Conservation (phyloP, 805 yeast species). For the Wickerhamia fluorescens region DNA sequence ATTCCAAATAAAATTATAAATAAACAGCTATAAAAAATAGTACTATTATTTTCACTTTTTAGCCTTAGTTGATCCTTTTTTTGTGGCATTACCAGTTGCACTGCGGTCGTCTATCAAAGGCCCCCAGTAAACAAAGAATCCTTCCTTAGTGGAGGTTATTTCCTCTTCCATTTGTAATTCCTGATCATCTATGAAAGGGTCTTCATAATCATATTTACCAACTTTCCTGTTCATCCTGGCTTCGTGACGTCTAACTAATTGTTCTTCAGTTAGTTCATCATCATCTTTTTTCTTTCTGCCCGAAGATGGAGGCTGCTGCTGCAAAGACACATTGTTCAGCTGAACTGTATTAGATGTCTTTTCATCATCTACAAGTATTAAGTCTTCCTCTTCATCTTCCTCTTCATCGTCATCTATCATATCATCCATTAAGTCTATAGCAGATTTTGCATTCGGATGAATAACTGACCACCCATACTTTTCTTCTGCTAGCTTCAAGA, state of each 20-base stretch:
- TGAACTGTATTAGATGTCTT: conserved; percentile 8
- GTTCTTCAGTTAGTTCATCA: conserved; percentile 29
- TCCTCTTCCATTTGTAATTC: conserved; percentile 92
- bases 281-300: conserved; percentile 23
- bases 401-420: conserved; percentile 43
- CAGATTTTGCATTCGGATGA: conserved; percentile 60
- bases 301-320: too few relatives aligned
- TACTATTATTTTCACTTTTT: conserved; percentile 13
- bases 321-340: too few relatives aligned
- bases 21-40: too few relatives aligned
- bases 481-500: conserved; percentile 68
- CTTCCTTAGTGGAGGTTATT: conserved; percentile 87
- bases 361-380: conserved; percentile 7
- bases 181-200: conserved; percentile 94
- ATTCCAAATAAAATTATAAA: too few relatives aligned
- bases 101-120: conserved; percentile 59
- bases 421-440: conserved; percentile 46
- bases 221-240: conserved; percentile 59
- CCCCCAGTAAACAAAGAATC: conserved; percentile 93
- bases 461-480: conserved; percentile 74
- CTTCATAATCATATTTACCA: conserved; percentile 86
- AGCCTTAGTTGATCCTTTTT: conserved; percentile 20
- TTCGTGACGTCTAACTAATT: conserved; percentile 39
- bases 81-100: conserved; percentile 8
- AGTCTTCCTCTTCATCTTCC: conserved; percentile 38